Evolutionary conservation across 2,329 filamentous ascomycete species (phyloP).

Genomic region (Fusarium irregulare): DNA sequence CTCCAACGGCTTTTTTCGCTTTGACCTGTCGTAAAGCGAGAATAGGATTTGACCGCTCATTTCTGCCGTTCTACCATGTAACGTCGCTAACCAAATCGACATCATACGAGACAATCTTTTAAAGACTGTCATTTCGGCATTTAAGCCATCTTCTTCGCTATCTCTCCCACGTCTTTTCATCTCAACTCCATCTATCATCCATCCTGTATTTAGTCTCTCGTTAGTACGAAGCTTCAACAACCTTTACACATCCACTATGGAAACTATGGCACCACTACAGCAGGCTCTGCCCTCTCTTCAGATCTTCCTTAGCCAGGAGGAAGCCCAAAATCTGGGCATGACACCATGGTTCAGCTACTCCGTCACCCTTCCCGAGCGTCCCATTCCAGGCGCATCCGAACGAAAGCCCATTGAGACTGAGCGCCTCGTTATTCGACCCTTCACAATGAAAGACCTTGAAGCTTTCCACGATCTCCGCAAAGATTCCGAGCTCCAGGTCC

Average conservation of each 20-base stretch:
- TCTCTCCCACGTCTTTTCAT: background rate
- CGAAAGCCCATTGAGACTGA: constrained; percentile 29
- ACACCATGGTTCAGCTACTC: constrained; percentile 39
- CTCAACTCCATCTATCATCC: background rate
- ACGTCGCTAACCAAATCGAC: constrained; percentile 19
- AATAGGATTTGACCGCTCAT: constrained; percentile 25
- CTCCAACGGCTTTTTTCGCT: constrained; percentile 24
- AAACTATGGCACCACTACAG: constrained; percentile 30
- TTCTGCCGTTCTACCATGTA: constrained; percentile 31
- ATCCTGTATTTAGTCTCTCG: background rate
- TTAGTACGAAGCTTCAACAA: background rate
- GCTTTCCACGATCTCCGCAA: constrained; percentile 31
- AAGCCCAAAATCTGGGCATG: constrained; percentile 29
- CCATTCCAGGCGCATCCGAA: constrained; percentile 23
- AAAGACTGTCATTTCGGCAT: constrained; percentile 22
- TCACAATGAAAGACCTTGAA: constrained; percentile 27
- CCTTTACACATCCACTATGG: constrained; percentile 15
- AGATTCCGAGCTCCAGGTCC: constrained; percentile 4
- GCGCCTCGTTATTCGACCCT: constrained; percentile 28
- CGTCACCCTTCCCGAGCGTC: constrained; percentile 30
- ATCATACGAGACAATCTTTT: constrained; percentile 18
- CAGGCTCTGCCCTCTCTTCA: constrained; percentile 16
- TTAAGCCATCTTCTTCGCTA: background rate
- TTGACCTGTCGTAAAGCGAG: constrained; percentile 11
- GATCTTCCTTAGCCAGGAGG: constrained; percentile 6